These are phyloP conservation scores for Lactarius quietus DNA, from an alignment of 768 basidiomycete genomes.

Conservation along the genomic window DNA sequence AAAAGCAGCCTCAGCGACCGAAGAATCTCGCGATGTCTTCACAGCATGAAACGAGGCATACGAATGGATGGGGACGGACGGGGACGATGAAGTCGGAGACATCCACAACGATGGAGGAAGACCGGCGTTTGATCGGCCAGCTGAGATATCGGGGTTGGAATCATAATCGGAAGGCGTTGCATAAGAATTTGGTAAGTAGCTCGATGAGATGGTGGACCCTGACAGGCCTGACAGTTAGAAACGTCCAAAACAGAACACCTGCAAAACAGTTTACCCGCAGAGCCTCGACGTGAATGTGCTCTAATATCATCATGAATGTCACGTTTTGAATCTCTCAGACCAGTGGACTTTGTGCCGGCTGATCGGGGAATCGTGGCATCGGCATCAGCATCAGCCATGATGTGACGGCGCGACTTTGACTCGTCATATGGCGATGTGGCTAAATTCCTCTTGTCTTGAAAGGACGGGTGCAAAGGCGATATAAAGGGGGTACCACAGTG, in stretches of 20 bases:
- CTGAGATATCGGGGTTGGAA: constrained; percentile 30
- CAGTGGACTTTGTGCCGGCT: not conserved
- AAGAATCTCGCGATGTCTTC: constrained; percentile 20
- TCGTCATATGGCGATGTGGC: constrained; percentile 1
- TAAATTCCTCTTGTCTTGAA: not conserved
- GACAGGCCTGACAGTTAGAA: not conserved
- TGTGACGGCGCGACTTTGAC: constrained; percentile 1
- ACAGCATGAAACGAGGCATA: constrained; percentile 26
- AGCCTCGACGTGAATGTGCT: constrained; percentile 18
- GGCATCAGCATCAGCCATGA: not conserved
- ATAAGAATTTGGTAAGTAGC: constrained; percentile 21
- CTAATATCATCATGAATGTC: not conserved
- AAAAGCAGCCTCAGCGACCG: constrained; percentile 23
- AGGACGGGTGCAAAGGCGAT: not conserved
- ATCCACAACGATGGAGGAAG: constrained; percentile 82
- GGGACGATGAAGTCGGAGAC: constrained; percentile 59
- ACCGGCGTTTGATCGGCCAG: constrained; percentile 50
- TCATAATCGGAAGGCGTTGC: constrained; percentile 30
- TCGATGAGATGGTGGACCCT: constrained; percentile 23
- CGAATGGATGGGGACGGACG: constrained; percentile 39
- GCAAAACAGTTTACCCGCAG: constrained; percentile 13
- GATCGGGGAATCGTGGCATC: constrained; percentile 1
- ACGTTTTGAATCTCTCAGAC: constrained; percentile 5
- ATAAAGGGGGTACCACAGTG: constrained; percentile 2
- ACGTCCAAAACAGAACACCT: not conserved